These are phyloP conservation scores for Aspergillus luchuensis DNA, from an alignment of 2,329 filamentous ascomycete species.

Conservation along the genomic window DNA sequence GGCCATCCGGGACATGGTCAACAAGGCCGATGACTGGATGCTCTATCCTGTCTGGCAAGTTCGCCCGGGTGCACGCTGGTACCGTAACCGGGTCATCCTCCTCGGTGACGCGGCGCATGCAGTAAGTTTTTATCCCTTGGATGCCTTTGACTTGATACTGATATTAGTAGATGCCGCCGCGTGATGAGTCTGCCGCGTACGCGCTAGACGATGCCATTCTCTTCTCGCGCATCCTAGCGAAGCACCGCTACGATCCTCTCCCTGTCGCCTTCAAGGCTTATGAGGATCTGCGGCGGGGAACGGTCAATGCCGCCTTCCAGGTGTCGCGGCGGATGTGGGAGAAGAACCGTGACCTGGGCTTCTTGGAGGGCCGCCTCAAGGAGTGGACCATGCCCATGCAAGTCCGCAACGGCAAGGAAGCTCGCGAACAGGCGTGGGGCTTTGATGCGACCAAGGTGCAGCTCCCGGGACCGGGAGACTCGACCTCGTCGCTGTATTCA, in stretches of 20 bases:
- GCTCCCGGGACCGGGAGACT: constrained; percentile 33
- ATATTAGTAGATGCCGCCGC: constrained; percentile 47
- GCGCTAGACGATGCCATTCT: constrained; percentile 50
- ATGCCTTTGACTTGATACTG: constrained; percentile 3
- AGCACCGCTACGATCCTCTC: constrained; percentile 37
- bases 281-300: constrained; percentile 40
- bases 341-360: constrained; percentile 42
- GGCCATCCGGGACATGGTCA: constrained; percentile 41
- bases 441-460: constrained; percentile 39
- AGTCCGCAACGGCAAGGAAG: constrained; percentile 31
- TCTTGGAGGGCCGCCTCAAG: constrained; percentile 39
- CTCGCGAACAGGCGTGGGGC: constrained; percentile 37
- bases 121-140: constrained; percentile 30
- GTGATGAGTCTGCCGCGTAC: constrained; percentile 49
- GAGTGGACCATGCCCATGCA: constrained; percentile 40
- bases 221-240: constrained; percentile 42
- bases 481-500: constrained; percentile 29
- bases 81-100: constrained; percentile 43
- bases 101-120: constrained; percentile 53
- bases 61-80: constrained; percentile 42
- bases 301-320: constrained; percentile 44
- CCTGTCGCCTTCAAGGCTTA: constrained; percentile 40
- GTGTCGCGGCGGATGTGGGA: constrained; percentile 43
- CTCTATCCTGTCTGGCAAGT: constrained; percentile 51
- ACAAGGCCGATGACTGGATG: constrained; percentile 41